phyloP scores from a whole-genome alignment of 2,329 filamentous ascomycete species.

The Fusarium falciforme region DNA sequence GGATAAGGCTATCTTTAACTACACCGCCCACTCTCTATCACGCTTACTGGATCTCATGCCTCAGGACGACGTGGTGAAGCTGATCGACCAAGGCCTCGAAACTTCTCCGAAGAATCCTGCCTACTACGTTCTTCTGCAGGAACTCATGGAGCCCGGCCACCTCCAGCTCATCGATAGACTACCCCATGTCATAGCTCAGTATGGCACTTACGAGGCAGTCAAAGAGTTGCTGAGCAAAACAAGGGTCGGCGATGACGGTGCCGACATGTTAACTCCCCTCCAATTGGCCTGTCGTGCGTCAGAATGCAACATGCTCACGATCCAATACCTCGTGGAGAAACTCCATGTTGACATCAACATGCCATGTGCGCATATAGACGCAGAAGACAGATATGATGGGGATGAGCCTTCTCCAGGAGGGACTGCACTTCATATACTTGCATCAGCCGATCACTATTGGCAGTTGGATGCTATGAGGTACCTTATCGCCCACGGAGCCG shows the following conservation, averaged over 20 bases:
- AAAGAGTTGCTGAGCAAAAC: neutral
- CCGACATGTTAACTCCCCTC: neutral
- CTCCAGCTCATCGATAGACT: too few relatives aligned
- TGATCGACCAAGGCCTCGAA: slow-evolving; percentile 6
- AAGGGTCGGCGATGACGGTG: neutral
- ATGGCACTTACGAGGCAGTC: slow-evolving; percentile 2
- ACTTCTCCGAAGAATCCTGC: neutral
- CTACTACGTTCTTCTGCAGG: neutral
- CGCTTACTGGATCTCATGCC: slow-evolving; percentile 7
- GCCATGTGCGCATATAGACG: neutral
- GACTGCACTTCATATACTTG: slow-evolving; percentile 33
- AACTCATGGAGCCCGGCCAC: slow-evolving; percentile 9
- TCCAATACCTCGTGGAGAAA: slow-evolving; percentile 24
- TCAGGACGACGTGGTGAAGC: neutral
- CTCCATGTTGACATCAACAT: slow-evolving; percentile 32
- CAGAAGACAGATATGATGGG: neutral
- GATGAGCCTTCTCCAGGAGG: neutral
- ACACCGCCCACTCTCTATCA: neutral
- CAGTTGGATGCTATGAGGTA: slow-evolving; percentile 29
- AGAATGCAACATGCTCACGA: slow-evolving; percentile 21
- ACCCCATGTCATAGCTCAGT: too few relatives aligned
- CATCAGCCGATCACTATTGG: slow-evolving; percentile 28
- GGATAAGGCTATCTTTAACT: neutral
- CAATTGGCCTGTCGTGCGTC: slow-evolving; percentile 8
- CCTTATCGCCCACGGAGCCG: slow-evolving; percentile 24